Evolutionary conservation across 805 yeast species (phyloP), one percentile per base, ranked within the genome.

Genomic region (Pichia thaimueangensis): DNA sequence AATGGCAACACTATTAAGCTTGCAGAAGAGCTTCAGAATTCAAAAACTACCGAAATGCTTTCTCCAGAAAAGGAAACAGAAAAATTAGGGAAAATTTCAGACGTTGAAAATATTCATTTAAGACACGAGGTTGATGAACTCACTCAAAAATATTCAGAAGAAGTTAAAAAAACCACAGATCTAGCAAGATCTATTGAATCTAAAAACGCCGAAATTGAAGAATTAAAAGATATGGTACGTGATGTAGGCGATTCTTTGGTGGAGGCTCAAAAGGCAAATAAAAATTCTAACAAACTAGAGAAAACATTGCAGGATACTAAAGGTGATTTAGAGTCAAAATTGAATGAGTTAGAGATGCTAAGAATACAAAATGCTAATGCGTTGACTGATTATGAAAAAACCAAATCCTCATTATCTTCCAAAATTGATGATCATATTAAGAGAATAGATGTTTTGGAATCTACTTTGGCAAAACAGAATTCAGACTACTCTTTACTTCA

Each of bases 231-330:
- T 45, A 85, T 82, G 86, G 59, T 89, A 41, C 73, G 73, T 48
- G 78, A 75, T 43, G 70, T 88, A 22, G 96, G 96, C 1, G 76
- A 84, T 53, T 94, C 86, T 38, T 67, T 88, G 7, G 94, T 88
- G 1, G 72, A 74, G 5, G 64, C 75, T 41, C 39, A 80, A 17
- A 80, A 82, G 51, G 58, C 54, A 4, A 57, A 54, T n/a, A 47
- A 42, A 20, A 39, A 37, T 22, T 33, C 43, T 12, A 32, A 35
- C 13, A 34, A 40, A 4, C 19, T 45, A 8, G 24, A 30, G 11
- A 28, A 34, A 13, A 35, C 28, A 13, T 27, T 49, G 16, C 23
- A 33, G 3, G 17, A 29, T 4, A 33, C 37, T 9, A 47, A 45
- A 9, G 9, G 34, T 16, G 45, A 47, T 20, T 17, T 54, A 5